These are phyloP conservation scores for Pyrenophora teres DNA, from an alignment of 2,329 filamentous ascomycete species.

Conservation along the genomic window DNA sequence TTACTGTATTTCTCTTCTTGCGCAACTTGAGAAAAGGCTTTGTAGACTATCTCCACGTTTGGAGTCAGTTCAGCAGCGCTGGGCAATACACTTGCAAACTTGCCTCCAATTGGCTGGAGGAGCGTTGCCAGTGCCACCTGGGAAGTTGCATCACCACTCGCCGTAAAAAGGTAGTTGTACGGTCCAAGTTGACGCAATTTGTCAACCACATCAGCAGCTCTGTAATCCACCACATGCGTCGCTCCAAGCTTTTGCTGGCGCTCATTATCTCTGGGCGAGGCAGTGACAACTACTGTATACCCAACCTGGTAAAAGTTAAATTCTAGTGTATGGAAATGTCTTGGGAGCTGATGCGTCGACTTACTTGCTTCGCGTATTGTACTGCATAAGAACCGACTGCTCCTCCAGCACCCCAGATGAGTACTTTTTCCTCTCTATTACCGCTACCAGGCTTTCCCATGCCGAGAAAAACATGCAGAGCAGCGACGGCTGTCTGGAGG, in stretches of 20 bases:
- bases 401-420: constrained; percentile 37
- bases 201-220: constrained; percentile 29
- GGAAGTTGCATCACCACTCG: constrained; percentile 31
- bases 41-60: constrained; percentile 31
- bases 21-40: constrained; percentile 34
- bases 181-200: constrained; percentile 26
- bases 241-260: constrained; percentile 32
- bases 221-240: constrained; percentile 33
- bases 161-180: constrained; percentile 36
- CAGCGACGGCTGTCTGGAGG: constrained; percentile 35
- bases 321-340: not conserved
- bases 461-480: constrained; percentile 34
- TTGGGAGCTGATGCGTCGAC: not conserved
- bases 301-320: constrained; percentile 31
- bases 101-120: constrained; percentile 25
- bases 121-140: constrained; percentile 32
- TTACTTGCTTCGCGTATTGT: constrained; percentile 32
- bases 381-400: constrained; percentile 35
- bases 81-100: constrained; percentile 30
- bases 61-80: constrained; percentile 26
- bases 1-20: constrained; percentile 26
- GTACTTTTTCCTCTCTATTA: constrained; percentile 27
- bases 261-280: constrained; percentile 28
- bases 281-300: constrained; percentile 33
- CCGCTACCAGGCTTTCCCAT: constrained; percentile 29